These are phyloP conservation scores for Kockiozyma suomiensis DNA, from an alignment of 805 yeast genomes.

Conservation along the genomic window DNA sequence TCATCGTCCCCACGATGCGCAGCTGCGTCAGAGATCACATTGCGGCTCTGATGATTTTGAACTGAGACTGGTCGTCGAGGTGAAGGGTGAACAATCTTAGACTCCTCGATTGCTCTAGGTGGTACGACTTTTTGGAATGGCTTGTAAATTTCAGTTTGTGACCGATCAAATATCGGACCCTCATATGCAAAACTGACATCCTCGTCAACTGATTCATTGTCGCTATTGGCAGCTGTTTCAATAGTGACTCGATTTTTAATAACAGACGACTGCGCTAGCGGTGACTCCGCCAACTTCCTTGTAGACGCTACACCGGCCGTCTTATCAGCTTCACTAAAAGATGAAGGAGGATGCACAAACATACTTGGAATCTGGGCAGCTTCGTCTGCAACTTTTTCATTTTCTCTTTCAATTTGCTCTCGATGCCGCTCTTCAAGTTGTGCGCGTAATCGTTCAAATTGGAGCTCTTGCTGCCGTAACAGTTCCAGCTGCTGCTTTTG, in stretches of 20 bases:
- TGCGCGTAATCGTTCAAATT: neutral
- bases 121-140: neutral
- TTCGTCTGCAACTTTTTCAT: neutral
- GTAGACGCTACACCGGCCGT: neutral
- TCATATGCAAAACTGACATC: neutral
- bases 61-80: neutral
- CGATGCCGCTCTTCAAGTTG: slow-evolving; percentile 1
- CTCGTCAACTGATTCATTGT: neutral
- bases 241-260: neutral
- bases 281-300: neutral
- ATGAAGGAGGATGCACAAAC: slow-evolving; percentile 3
- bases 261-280: slow-evolving; percentile 9
- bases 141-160: neutral
- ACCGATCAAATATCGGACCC: neutral
- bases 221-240: neutral
- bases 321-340: neutral
- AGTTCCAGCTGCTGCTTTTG: slow-evolving; percentile 1
- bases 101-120: neutral
- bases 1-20: neutral
- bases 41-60: neutral
- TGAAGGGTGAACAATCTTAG: neutral
- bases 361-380: neutral
- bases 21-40: neutral
- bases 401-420: neutral
- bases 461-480: slow-evolving; percentile 2